Evolutionary conservation across 148 eudicot genomes (phyloP), one percentile per base, ranked within the genome.

Genomic region (Dysphania ambrosioides): DNA sequence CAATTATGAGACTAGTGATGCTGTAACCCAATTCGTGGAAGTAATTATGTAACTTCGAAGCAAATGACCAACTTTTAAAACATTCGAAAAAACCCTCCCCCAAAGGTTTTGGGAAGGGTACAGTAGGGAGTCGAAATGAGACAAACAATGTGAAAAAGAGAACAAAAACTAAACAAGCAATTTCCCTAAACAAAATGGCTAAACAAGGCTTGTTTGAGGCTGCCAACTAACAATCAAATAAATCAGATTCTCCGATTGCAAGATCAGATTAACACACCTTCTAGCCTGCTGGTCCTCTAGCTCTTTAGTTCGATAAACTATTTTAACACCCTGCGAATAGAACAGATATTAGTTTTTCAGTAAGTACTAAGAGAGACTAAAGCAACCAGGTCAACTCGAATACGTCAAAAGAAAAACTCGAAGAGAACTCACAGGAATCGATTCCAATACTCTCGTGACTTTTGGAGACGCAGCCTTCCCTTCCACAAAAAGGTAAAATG

Each of bases 381-480:
- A 41, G 30, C 64, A n/a, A 71, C 21, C 32, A 7, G 32, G 51
- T 70, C 59, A 67, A 34, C 68, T 16, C 34, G 68, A 72, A 64
- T 41, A 35, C 42, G 3, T 30, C 32, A 3, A 23, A 38, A 32
- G 55, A 57, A 8, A 41, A 58, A 57, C 9, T 59, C 44, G n/a
- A 38, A 55, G 31, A 35, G 74, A 76, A 83, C 96, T 85, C 81
- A 93, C 97, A 23, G 97, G 89, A 79, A 93, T 90, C 30, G 96
- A 87, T 74, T 93, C 91, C 82, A 93, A 84, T 72, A 90, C 96
- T 86, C 83, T 87, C 4, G 97, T 85, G 11, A 93, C 91, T 68
- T 81, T 82, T 21, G 96, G 84, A 77, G 93, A 81, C 72, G 97
- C 97, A 80, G 97, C 96, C 73, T 90, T 90, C 63, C 97, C 97